Percentiles rank a stretch among this genome's conserved stretches.
Conservation (phyloP, 1,284 basidiomycete genomes). For the Wallemia ichthyophaga region DNA sequence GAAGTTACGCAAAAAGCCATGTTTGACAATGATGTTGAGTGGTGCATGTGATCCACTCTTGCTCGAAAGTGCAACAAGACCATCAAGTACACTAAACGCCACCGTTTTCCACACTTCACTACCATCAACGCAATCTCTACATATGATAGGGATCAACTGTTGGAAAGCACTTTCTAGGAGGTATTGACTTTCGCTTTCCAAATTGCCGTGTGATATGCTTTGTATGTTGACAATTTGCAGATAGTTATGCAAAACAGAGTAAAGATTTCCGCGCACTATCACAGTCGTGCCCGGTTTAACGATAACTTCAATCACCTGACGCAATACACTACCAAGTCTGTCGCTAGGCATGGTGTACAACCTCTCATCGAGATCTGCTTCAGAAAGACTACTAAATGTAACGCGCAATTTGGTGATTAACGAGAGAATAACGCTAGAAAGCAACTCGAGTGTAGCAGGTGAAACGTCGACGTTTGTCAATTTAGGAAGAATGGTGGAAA, state of each 20-base stretch:
- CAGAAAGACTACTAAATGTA: background rate
- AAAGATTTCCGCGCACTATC: slow-evolving; percentile 84
- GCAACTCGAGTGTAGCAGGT: slow-evolving; percentile 39
- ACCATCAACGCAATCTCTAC: slow-evolving; percentile 73
- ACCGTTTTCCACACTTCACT: slow-evolving; percentile 89
- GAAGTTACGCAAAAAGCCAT: slow-evolving; percentile 57
- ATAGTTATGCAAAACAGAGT: slow-evolving; percentile 65
- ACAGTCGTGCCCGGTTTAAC: slow-evolving; percentile 49
- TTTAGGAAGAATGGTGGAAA: slow-evolving; percentile 30
- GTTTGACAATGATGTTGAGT: slow-evolving; percentile 30
- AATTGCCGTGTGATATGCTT: slow-evolving; percentile 2
- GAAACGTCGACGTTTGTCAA: slow-evolving; percentile 25
- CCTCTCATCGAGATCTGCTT: slow-evolving; percentile 24
- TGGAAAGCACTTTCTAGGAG: slow-evolving; percentile 5
- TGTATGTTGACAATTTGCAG: slow-evolving; percentile 29
- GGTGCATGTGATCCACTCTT: slow-evolving; percentile 30
- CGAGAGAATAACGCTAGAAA: slow-evolving; percentile 52
- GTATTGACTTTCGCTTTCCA: slow-evolving; percentile 3
- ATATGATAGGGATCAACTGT: slow-evolving; percentile 40
- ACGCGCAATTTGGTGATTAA: slow-evolving; percentile 49
- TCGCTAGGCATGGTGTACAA: slow-evolving; percentile 44
- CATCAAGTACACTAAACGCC: slow-evolving; percentile 57
- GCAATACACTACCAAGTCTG: slow-evolving; percentile 42
- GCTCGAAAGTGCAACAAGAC: slow-evolving; percentile 31
- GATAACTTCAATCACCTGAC: slow-evolving; percentile 42